phyloP scores from a whole-genome alignment of 2,329 filamentous ascomycete species.

The Exophiala sideris region DNA sequence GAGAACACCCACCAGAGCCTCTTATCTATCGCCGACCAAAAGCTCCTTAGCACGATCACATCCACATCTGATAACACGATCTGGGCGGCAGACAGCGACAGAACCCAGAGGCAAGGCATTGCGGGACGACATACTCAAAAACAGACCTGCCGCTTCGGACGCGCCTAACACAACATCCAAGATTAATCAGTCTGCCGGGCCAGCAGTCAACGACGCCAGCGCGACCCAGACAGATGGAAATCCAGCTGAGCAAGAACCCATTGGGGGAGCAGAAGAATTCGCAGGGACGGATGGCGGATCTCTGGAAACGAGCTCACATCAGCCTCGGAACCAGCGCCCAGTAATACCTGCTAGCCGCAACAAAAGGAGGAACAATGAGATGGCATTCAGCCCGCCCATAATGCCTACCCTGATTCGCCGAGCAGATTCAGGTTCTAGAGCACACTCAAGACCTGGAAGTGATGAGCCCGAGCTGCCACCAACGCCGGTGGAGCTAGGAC shows the following conservation, averaged over 20 bases:
- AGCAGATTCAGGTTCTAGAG: constrained; percentile 1
- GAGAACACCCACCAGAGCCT: constrained; percentile 24
- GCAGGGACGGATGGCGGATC: no score
- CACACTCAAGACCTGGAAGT: constrained; percentile 1
- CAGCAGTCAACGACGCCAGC: background rate
- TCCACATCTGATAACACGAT: constrained; percentile 24
- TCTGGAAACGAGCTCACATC: no score
- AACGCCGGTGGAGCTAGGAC: constrained; percentile 27
- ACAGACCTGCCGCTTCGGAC: background rate
- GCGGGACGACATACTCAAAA: constrained; percentile 18
- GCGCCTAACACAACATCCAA: background rate
- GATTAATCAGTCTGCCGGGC: background rate
- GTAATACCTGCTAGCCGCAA: no score
- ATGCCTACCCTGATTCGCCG: constrained; percentile 22
- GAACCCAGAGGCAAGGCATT: constrained; percentile 14
- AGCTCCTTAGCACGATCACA: constrained; percentile 29
- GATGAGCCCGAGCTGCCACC: constrained; percentile 28
- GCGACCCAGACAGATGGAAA: background rate
- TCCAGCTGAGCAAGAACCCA: background rate
- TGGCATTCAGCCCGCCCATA: constrained; percentile 8
- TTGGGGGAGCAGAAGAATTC: no score
- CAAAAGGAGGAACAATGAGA: background rate
- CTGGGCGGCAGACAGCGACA: constrained; percentile 4
- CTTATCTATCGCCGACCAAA: constrained; percentile 30
- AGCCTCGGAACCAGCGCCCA: no score